Evolutionary conservation across 345 rosid genomes (phyloP), one percentile per base, ranked within the genome.

Genomic region (Gossypium bickii): DNA sequence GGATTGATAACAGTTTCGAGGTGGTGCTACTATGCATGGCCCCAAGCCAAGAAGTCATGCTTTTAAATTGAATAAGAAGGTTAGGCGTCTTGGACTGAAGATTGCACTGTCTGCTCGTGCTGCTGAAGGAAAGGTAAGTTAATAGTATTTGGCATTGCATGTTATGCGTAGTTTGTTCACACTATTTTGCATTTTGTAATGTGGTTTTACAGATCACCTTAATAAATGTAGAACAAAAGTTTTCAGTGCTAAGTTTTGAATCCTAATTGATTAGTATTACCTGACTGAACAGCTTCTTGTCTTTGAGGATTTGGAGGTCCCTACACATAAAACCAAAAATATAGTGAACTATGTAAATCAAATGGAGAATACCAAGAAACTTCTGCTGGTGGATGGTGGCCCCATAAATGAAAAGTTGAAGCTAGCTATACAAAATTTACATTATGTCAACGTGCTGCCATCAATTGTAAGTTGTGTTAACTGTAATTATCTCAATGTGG

Each of bases 11-110:
- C 89, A 93, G 98, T 95, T 95, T 74, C 90, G 97, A 77, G 94
- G 93, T 75, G 98, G 99, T 83, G 89, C 89, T 77, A 77, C 71
- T 9, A 93, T 91, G 99, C 97, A 90, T 83, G 98, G 97, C 44
- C 99, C 98, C 60, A 93, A 88, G 85, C 98, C 98, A 24, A 84
- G 97, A 79, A 95, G 96, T 83, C 99, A 95, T 85, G 99, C 93
- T 38, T 75, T 95, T 71, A 93, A 90, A 89, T 62, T 88, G 78
- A 95, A 95, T 77, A 95, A 95, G 85, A 88, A 95, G 78, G 93
- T 95, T 79, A 87, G 98, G 73, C 87, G 99, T 22, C 82, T 93
- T 60, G 99, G 99, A 55, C 76, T 93, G 84, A 95, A 91, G 89
- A 87, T 95, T 87, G 96, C 98, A 59, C 74, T 95, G 73, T 62